A percentile compares a stretch with the other conserved stretches of the same genome.
phyloP scores from a whole-genome alignment of 1,284 basidiomycete species.

The Tausonia pullulans region DNA sequence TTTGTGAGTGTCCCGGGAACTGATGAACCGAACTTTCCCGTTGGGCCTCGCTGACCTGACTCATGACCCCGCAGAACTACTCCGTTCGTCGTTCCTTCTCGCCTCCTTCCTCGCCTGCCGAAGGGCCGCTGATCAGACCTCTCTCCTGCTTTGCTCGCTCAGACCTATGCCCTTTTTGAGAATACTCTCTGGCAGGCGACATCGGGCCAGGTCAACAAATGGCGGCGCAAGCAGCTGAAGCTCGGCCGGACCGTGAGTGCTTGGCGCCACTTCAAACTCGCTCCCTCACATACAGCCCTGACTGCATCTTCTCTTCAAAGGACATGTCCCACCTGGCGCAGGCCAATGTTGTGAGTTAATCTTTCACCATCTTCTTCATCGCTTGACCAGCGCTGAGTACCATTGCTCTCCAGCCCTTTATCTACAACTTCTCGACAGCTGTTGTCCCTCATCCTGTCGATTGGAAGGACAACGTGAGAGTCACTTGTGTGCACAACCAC shows the following conservation, averaged over 20 bases:
- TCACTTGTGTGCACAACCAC: not conserved
- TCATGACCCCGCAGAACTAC: slow-evolving; percentile 21
- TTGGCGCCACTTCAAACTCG: not conserved
- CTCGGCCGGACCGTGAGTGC: slow-evolving; percentile 47
- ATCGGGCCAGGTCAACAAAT: slow-evolving; percentile 59
- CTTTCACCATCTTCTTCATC: not conserved
- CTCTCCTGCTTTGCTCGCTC: no score
- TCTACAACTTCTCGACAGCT: slow-evolving; percentile 53
- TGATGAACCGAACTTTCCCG: slow-evolving; percentile 31
- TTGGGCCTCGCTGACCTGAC: no score
- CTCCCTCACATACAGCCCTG: not conserved
- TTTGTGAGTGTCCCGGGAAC: slow-evolving; percentile 25
- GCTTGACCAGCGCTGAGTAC: no score
- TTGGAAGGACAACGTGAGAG: slow-evolving; percentile 41
- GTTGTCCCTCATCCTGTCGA: slow-evolving; percentile 61
- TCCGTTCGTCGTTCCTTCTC: not conserved
- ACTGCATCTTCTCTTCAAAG: slow-evolving; percentile 44
- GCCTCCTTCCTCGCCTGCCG: no score
- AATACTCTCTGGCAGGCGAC: slow-evolving; percentile 60
- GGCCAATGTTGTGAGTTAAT: slow-evolving; percentile 34
- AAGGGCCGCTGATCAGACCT: no score
- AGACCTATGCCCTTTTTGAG: not conserved
- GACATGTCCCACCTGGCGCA: slow-evolving; percentile 4
- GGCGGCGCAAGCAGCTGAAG: slow-evolving; percentile 50
- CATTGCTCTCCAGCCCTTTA: slow-evolving; percentile 40